Evolutionary conservation across 345 rosid species (phyloP).

Genomic region (Camelina sativa): DNA sequence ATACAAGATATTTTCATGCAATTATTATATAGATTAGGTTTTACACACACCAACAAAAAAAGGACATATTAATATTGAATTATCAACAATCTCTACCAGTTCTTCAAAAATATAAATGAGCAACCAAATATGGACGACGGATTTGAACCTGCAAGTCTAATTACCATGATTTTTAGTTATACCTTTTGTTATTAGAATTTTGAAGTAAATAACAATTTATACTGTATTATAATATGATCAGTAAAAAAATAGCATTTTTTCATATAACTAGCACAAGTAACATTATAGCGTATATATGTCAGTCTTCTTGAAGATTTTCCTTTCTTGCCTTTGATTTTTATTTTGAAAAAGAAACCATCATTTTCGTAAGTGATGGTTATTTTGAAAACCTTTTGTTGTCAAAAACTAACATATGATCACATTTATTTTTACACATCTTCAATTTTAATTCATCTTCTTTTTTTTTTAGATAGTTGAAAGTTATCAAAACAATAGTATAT

Average conservation of each 20-base stretch:
- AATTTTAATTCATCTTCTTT: not conserved
- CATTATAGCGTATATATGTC: too few species aligned
- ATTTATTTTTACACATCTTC: not conserved
- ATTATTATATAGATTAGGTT: not conserved
- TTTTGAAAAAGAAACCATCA: too few species aligned
- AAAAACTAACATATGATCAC: not conserved
- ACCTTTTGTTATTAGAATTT: not conserved
- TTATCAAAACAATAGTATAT: too few species aligned
- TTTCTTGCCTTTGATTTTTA: too few species aligned
- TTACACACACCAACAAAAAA: not conserved
- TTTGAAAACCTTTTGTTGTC: too few species aligned
- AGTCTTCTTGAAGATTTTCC: too few species aligned
- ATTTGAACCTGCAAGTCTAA: constrained; percentile 7
- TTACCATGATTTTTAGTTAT: not conserved
- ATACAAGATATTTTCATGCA: not conserved
- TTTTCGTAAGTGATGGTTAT: not conserved
- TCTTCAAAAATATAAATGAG: too few species aligned
- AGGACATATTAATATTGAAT: not conserved
- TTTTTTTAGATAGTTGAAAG: not conserved
- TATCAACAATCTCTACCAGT: not conserved
- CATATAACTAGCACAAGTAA: not conserved
- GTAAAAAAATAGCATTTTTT: not conserved
- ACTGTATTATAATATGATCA: not conserved
- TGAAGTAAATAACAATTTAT: not conserved
- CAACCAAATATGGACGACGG: not conserved